Conservation (phyloP, 306 rosid species). For the Cucumis melo region DNA sequence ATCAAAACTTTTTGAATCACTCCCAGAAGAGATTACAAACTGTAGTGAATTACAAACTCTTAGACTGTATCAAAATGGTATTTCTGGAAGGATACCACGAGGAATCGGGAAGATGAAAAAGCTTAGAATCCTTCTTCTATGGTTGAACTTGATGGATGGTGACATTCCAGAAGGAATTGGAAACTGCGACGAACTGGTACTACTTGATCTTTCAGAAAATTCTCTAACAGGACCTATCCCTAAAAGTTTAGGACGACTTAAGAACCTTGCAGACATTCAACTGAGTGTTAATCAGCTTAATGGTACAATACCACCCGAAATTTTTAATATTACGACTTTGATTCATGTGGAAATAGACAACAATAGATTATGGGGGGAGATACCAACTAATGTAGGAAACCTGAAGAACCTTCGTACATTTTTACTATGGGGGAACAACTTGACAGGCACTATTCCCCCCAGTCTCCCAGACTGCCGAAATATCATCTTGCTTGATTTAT, state of each 20-base stretch:
- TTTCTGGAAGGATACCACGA: slow-evolving; percentile 54
- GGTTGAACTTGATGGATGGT: slow-evolving; percentile 66
- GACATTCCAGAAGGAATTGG: slow-evolving; percentile 56
- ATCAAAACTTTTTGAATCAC: slow-evolving; percentile 43
- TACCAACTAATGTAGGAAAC: slow-evolving; percentile 47
- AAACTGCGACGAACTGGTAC: slow-evolving; percentile 42
- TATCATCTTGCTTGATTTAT: slow-evolving; percentile 68
- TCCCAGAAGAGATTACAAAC: slow-evolving; percentile 84
- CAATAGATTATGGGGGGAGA: slow-evolving; percentile 59
- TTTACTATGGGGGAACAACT: slow-evolving; percentile 63
- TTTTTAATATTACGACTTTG: slow-evolving; percentile 48
- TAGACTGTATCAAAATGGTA: slow-evolving; percentile 57
- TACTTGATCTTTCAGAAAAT: slow-evolving; percentile 63
- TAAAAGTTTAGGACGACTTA: slow-evolving; percentile 37
- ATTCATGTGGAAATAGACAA: slow-evolving; percentile 62
- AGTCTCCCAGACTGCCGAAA: slow-evolving; percentile 48
- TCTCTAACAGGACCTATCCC: slow-evolving; percentile 67
- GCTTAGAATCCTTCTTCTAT: slow-evolving; percentile 44
- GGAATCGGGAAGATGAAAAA: slow-evolving; percentile 44
- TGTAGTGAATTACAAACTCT: slow-evolving; percentile 61
- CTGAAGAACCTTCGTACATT: slow-evolving; percentile 57
- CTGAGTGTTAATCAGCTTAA: slow-evolving; percentile 63
- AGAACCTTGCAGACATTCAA: slow-evolving; percentile 59
- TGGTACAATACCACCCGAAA: slow-evolving; percentile 57
- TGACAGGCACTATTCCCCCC: slow-evolving; percentile 62